phyloP scores from a whole-genome alignment of 1,284 basidiomycete genomes.

The Meripilus lineatus region DNA sequence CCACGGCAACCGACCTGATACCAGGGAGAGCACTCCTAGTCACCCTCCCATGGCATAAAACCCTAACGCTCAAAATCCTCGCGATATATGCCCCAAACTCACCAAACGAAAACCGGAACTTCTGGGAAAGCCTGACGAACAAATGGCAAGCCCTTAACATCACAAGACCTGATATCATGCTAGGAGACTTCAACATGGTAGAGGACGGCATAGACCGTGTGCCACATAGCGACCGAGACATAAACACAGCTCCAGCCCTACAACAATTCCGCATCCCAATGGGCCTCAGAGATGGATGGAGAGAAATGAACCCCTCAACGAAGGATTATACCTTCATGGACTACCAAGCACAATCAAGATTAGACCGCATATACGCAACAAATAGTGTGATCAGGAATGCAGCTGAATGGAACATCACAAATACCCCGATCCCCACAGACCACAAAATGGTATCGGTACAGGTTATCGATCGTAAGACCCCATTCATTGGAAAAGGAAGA shows the following conservation, averaged over 20 bases:
- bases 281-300: slow-evolving; percentile 32
- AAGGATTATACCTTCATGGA: slow-evolving; percentile 27
- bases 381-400: slow-evolving; percentile 13
- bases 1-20: slow-evolving; percentile 17
- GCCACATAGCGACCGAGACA: slow-evolving; percentile 21
- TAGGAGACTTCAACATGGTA: slow-evolving; percentile 39
- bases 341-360: slow-evolving; percentile 20
- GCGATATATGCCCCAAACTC: slow-evolving; percentile 23
- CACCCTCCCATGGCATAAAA: slow-evolving; percentile 9
- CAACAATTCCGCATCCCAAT: slow-evolving; percentile 18
- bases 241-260: slow-evolving; percentile 11
- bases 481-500: not conserved
- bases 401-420: not conserved
- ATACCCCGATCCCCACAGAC: not conserved
- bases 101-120: slow-evolving; percentile 11
- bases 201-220: slow-evolving; percentile 33
- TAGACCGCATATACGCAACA: slow-evolving; percentile 32
- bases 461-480: not conserved
- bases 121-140: slow-evolving; percentile 16
- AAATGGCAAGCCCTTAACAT: not conserved
- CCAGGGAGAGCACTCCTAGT: slow-evolving; percentile 27
- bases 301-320: slow-evolving; percentile 21
- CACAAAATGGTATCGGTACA: slow-evolving; percentile 7
- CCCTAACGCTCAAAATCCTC: slow-evolving; percentile 9
- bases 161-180: slow-evolving; percentile 26